Evolutionary conservation across 305 asterid genomes (phyloP), one percentile per base, ranked within the genome.

Genomic region (Fraxinus paxiana): DNA sequence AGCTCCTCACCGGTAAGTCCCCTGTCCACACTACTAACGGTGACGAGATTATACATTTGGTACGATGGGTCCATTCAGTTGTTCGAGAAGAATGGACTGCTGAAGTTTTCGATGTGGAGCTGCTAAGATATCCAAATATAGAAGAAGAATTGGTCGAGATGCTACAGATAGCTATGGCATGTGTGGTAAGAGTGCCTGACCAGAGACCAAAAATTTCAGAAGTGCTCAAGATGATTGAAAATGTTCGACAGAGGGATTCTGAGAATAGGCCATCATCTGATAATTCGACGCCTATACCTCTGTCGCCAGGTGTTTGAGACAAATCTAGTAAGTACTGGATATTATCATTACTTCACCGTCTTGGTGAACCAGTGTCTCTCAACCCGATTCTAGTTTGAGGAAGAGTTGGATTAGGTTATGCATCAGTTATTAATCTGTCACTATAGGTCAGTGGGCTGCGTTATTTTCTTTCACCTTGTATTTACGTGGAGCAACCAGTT

Each of bases 21-120:
- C 92, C 98, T 0, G 84, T 93, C 79, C 97, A 93, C 35, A 86
- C 96, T 13, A 89, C 89, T 0, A 83, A 87, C 1, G 96, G 97
- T 7, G 98, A 95, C 18, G 98, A 95, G 90, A 75, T 91, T 38
- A 77, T 95, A 75, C 92, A 91, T 75, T 78, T 94, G 81, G 97
- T 92, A 2, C 81, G 96, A 46, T 94, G 98, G 98, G 97, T 94
- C 79, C 94, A 93, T 72, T 93, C 97, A 5, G 97, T 94, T 0
- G 98, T 94, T 10, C 85, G 98, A 28, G 97, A 94, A 80, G 98
- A 94, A 82, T 94, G 98, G 98, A 94, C 98, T 0, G 98, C 93
- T 0, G 98, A 94, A 79, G 98, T 94, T 56, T 94, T 94, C 15
- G 97, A 94, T 13, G 80, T 91, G 70, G 94, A 94, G 86, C 89